phyloP scores from a whole-genome alignment of 2,329 filamentous ascomycete genomes.

The Alternaria ventricosa region DNA sequence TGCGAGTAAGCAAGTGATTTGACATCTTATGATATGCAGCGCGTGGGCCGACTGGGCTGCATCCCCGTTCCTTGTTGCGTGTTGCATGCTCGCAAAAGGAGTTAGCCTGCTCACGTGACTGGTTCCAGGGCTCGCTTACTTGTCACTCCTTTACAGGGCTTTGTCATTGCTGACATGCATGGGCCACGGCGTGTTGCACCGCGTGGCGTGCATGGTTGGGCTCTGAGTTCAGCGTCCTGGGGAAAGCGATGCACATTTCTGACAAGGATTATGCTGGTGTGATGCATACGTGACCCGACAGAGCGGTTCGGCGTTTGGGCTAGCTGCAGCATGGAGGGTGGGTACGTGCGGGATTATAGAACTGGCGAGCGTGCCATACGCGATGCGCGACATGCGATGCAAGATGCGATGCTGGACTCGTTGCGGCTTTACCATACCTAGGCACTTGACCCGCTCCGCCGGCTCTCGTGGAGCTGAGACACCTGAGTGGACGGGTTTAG shows the following conservation, averaged over 20 bases:
- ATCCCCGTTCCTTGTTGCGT: neutral
- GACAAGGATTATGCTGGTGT: neutral
- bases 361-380: neutral
- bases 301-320: neutral
- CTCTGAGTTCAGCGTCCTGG: neutral
- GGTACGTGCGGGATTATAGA: neutral
- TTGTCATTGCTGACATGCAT: slow-evolving; percentile 9
- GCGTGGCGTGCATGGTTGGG: slow-evolving; percentile 17
- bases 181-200: slow-evolving; percentile 8
- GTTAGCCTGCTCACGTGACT: slow-evolving; percentile 3
- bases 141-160: neutral
- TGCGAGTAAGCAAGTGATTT: neutral
- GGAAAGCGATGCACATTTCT: neutral
- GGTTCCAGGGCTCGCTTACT: neutral
- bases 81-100: neutral
- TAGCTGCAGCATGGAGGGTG: neutral
- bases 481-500: neutral
- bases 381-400: neutral
- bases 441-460: neutral
- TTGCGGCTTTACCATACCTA: neutral
- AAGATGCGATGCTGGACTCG: neutral
- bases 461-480: neutral
- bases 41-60: neutral
- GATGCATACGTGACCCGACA: neutral
- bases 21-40: slow-evolving; percentile 1